Base-by-base conservation (phyloP, 108 stramenopile species). In the Nannochloropsis salina region DNA sequence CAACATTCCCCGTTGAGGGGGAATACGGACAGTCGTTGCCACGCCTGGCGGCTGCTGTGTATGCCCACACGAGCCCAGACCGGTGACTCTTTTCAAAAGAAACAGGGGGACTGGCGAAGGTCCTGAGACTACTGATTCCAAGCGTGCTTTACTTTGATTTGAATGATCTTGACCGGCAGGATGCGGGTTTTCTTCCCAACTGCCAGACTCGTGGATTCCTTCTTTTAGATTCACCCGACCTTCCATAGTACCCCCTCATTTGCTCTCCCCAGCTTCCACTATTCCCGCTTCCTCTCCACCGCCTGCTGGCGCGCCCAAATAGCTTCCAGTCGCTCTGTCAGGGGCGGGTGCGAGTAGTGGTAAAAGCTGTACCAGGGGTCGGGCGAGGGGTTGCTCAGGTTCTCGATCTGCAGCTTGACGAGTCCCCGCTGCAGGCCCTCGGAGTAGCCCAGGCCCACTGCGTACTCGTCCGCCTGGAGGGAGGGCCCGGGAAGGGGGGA, bases 291-390 rank as follows among this genome's bases (percentile, higher is more conserved):
- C 61, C n/a, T 74, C 61, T 74, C 61, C 2, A 4, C n/a, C 61
- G 20, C 61, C 6, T 74, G 20, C 8, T 74, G 61, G 20, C 61
- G 61, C 61, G 61, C 61, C 15, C 61, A 74, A 6, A 99, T 97
- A 9, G 96, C 97, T 42, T 92, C 92, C 20, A 99, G 93, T 9
- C 99, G 92, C 89, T 99, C 97, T 9, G 97, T 95, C 83, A 98
- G 88, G 41, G 98, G 96, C 31, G 99, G 99, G 87, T 99, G 99
- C 42, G 93, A 93, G 90, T 98, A 96, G 91, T 98, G 97, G 88
- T 98, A 98, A 9, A 92, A 94, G 3, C 91, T 91, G 90, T 97
- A 98, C 95, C 93, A 93, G 80, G 90, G 90, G 91, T 97, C 96
- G 41, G 94, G 94, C 85, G 93, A 92, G n/a, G 84, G 40, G 42